Base-by-base conservation (phyloP, 495 filamentous ascomycete species). In the Trichocladium antarcticum region DNA sequence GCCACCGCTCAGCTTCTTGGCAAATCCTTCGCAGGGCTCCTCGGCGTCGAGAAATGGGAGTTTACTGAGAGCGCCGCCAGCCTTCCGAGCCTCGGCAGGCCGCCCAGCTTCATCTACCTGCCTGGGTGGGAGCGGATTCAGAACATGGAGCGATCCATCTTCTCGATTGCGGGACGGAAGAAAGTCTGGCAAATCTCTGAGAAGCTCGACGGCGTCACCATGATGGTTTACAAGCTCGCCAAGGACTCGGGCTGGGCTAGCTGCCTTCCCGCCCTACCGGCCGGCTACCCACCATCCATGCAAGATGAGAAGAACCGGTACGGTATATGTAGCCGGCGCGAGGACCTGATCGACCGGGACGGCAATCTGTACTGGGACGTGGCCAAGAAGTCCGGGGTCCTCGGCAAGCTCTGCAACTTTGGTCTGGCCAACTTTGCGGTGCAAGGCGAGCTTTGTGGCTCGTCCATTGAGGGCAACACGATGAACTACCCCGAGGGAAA, bases 171-270 rank as follows among this genome's bases (percentile, higher is more conserved):
- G 1, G 20, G 20, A 5, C 37, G 20, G 7, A 34, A 24, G 6
- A 51, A 20, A 14, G 20, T 41, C 1, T 61, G 49, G 49, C 57
- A 61, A 39, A 47, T 59, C 28, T 57, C 59, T 0, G 54, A 59
- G 38, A 61, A 59, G 41, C 40, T 59, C 14, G 59, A 61, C 42
- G 59, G 59, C n/a, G 6, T 59, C 3, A 47, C 54, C 40, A 59
- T 59, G 57, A 34, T 37, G 15, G 41, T 61, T 14, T 61, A 59
- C 57, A 39, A 53, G 10, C 32, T 57, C 38, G 35, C 42, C 17
- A 29, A 29, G 10, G 20, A 19, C 21, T 50, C 54, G 5, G 10
- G 3, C 1, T 57, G 55, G 55, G 29, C 21, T 5, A 21, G 19
- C 9, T 28, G 12, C 5, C 31, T 57, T 27, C 38, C 38, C 1